Conservation (phyloP, 2,329 filamentous ascomycete species). For the Dryadomyces quercivorus region DNA sequence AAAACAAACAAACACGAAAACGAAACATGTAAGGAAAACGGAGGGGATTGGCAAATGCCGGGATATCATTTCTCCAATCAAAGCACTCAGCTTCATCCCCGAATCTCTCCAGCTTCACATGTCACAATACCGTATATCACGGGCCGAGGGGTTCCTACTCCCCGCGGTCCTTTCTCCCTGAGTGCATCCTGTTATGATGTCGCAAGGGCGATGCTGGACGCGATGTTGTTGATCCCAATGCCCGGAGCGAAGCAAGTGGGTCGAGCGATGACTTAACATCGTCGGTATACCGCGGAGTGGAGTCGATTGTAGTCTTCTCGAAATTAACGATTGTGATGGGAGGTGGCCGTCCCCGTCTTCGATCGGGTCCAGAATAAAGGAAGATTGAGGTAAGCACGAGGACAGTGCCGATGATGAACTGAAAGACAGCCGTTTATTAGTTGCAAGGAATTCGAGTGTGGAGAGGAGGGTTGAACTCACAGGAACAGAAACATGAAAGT, state of each 20-base stretch:
- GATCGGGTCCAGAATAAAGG: constrained; percentile 63
- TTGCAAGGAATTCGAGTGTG: not conserved
- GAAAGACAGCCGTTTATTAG: not conserved
- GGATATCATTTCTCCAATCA: not conserved
- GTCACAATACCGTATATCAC: not conserved
- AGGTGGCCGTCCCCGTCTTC: constrained; percentile 45
- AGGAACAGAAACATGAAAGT: constrained; percentile 58
- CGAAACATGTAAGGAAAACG: not conserved
- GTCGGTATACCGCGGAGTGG: constrained; percentile 25
- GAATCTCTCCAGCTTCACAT: not conserved
- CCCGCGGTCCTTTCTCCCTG: constrained; percentile 25
- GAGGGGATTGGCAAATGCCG: not conserved
- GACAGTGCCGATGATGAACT: constrained; percentile 74
- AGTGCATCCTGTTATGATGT: constrained; percentile 22
- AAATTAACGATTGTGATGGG: constrained; percentile 60
- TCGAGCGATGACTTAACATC: constrained; percentile 23
- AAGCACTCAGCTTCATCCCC: not conserved
- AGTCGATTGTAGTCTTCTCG: constrained; percentile 59
- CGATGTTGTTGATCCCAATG: constrained; percentile 29
- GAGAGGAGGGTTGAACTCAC: constrained; percentile 36
- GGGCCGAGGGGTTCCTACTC: constrained; percentile 15
- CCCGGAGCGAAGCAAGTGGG: constrained; percentile 26
- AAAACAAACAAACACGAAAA: not conserved
- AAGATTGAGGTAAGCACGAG: constrained; percentile 75
- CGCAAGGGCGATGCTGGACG: constrained; percentile 33